These are phyloP conservation scores for Kandelia obovata DNA, from an alignment of 345 rosid species.

Conservation along the genomic window DNA sequence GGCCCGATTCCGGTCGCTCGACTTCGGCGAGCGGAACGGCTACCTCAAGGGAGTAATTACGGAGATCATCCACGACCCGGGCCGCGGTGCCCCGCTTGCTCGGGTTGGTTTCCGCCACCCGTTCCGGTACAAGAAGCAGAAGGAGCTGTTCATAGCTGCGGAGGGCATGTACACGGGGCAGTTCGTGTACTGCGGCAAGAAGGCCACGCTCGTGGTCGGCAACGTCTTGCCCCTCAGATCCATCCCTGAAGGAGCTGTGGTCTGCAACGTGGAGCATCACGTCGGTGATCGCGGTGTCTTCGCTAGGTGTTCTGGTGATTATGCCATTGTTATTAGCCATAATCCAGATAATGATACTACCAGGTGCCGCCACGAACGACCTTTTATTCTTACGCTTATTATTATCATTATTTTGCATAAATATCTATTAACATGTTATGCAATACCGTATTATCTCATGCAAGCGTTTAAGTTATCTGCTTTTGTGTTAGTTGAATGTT, in stretches of 20 bases:
- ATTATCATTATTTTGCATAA: neutral
- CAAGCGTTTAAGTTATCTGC: too few species aligned
- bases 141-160: slow-evolving; percentile 16
- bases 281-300: slow-evolving; percentile 3
- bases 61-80: slow-evolving; percentile 13
- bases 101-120: slow-evolving; percentile 11
- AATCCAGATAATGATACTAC: slow-evolving; percentile 15
- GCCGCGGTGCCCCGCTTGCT: slow-evolving; percentile 6
- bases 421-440: neutral
- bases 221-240: neutral
- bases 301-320: slow-evolving; percentile 2
- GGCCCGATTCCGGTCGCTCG: slow-evolving; percentile 15
- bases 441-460: neutral
- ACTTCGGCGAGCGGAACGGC: slow-evolving; percentile 14
- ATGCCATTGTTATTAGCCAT: slow-evolving; percentile 12
- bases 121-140: slow-evolving; percentile 13
- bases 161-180: slow-evolving; percentile 11
- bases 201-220: slow-evolving; percentile 3
- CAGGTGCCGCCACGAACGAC: neutral
- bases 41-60: slow-evolving; percentile 13
- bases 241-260: slow-evolving; percentile 7
- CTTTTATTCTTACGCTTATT: too few species aligned
- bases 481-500: too few species aligned
- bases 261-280: slow-evolving; percentile 10
- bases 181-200: slow-evolving; percentile 5